Evolutionary conservation across 1,284 basidiomycete genomes (phyloP).

Genomic region (Polyporus tsugae): DNA sequence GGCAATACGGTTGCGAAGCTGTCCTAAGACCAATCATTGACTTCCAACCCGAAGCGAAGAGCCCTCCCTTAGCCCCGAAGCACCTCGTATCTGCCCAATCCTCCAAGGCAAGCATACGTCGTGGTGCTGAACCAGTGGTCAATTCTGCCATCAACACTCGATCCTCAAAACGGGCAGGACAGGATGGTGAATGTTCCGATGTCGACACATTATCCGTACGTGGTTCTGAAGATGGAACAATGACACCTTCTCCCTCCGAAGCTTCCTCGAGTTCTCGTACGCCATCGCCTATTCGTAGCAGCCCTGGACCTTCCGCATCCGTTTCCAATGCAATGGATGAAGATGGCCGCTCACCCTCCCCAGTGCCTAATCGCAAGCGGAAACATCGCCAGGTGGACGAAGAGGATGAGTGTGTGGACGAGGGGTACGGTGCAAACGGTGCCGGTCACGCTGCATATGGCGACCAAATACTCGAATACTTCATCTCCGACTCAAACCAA

Average conservation of each 20-base stretch:
- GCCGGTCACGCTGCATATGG: conserved; percentile 72
- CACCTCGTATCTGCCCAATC: conserved; percentile 82
- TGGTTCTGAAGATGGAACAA: conserved; percentile 82
- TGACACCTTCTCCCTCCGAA: conserved; percentile 87
- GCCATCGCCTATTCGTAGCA: conserved; percentile 81
- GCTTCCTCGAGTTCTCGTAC: conserved; percentile 89
- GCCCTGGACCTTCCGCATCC: conserved; percentile 54
- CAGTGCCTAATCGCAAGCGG: conserved; percentile 44
- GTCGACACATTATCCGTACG: conserved; percentile 66
- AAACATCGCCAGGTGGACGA: conserved; percentile 37
- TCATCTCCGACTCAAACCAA: conserved; percentile 97
- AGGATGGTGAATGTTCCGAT: conserved; percentile 59
- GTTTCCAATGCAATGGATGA: conserved; percentile 49
- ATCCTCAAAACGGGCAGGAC: conserved; percentile 54
- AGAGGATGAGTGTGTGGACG: conserved; percentile 23
- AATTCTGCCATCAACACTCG: conserved; percentile 61
- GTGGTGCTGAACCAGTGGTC: conserved; percentile 47
- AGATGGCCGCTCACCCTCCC: conserved; percentile 47
- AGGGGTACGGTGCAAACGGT: conserved; percentile 30
- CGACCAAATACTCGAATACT: conserved; percentile 98
- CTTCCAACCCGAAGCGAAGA: conserved; percentile 90
- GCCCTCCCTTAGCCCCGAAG: conserved; percentile 96
- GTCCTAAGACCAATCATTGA: conserved; percentile 95
- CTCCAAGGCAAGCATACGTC: conserved; percentile 61
- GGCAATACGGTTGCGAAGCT: conserved; percentile 92